Percentiles rank a stretch among this genome's conserved stretches.
These are phyloP conservation scores for Aspergillus biplanus DNA, from an alignment of 495 filamentous ascomycete genomes.

Conservation along the genomic window DNA sequence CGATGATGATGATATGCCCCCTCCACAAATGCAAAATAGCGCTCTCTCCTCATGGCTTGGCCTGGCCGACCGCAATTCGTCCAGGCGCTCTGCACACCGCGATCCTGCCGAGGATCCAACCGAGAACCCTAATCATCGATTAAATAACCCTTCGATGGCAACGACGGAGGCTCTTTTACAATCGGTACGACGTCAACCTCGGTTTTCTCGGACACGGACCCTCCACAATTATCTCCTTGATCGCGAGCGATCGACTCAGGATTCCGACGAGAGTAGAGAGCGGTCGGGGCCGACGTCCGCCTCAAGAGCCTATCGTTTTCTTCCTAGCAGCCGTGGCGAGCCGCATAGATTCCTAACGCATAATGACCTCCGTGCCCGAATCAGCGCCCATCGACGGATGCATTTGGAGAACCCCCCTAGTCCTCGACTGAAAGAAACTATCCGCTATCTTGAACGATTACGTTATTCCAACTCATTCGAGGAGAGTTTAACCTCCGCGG, in stretches of 20 bases:
- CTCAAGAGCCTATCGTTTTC: slow-evolving; percentile 42
- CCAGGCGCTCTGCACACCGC: slow-evolving; percentile 35
- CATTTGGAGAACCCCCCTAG: slow-evolving; percentile 50
- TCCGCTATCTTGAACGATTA: slow-evolving; percentile 66
- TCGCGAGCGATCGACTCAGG: slow-evolving; percentile 39
- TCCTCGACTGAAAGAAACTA: slow-evolving; percentile 59
- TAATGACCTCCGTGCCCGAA: slow-evolving; percentile 49
- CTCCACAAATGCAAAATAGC: slow-evolving; percentile 35
- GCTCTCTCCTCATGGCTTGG: slow-evolving; percentile 35
- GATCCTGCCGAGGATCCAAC: slow-evolving; percentile 27
- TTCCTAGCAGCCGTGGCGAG: slow-evolving; percentile 38
- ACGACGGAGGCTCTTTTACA: slow-evolving; percentile 52
- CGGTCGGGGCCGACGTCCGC: slow-evolving; percentile 26
- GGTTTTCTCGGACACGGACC: slow-evolving; percentile 47
- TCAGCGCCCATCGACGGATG: slow-evolving; percentile 54
- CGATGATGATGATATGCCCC: slow-evolving; percentile 43
- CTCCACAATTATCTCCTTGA: slow-evolving; percentile 53
- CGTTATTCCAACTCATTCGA: slow-evolving; percentile 58
- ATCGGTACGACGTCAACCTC: slow-evolving; percentile 52
- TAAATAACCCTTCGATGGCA: slow-evolving; percentile 28
- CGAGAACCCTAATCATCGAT: slow-evolving; percentile 27
- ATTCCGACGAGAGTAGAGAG: slow-evolving; percentile 38
- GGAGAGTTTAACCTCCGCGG: slow-evolving; percentile 58
- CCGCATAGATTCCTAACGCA: slow-evolving; percentile 39
- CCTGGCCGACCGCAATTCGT: slow-evolving; percentile 34